Conservation (phyloP, 2,329 filamentous ascomycete species). For the Cordyceps farinosa region DNA sequence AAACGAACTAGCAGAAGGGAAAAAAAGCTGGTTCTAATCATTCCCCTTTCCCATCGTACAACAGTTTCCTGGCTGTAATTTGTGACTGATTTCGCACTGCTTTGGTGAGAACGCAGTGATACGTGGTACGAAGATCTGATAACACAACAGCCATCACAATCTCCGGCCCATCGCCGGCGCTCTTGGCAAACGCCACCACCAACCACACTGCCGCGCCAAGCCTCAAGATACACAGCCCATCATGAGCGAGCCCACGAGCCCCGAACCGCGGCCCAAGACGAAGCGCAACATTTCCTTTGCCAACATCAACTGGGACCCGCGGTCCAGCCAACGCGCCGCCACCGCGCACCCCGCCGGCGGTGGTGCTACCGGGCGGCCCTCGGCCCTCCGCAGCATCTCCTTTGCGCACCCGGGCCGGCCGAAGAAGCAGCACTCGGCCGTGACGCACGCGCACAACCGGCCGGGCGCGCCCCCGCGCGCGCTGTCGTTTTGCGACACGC, state of each 20-base stretch:
- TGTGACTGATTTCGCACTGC: background rate
- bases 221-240: background rate
- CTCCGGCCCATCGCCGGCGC: background rate
- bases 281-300: conserved; percentile 17
- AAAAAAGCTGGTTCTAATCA: background rate
- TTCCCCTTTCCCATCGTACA: background rate
- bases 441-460: background rate
- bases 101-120: too few species aligned
- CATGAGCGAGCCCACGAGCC: conserved; percentile 9
- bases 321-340: background rate
- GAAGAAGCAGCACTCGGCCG: background rate
- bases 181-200: background rate
- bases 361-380: background rate
- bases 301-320: conserved; percentile 4
- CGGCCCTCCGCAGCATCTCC: conserved; percentile 14
- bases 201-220: too few species aligned
- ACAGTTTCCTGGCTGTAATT: background rate
- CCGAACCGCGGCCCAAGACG: conserved; percentile 13
- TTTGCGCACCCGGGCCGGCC: conserved; percentile 8
- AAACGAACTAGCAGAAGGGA: background rate
- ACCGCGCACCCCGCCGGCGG: too few species aligned
- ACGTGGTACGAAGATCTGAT: background rate
- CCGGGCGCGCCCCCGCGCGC: conserved; percentile 9
- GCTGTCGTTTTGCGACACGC: conserved; percentile 16
- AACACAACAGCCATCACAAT: background rate